These are phyloP conservation scores for Austroboletus niveus DNA, from an alignment of 1,284 basidiomycete species.

Conservation along the genomic window DNA sequence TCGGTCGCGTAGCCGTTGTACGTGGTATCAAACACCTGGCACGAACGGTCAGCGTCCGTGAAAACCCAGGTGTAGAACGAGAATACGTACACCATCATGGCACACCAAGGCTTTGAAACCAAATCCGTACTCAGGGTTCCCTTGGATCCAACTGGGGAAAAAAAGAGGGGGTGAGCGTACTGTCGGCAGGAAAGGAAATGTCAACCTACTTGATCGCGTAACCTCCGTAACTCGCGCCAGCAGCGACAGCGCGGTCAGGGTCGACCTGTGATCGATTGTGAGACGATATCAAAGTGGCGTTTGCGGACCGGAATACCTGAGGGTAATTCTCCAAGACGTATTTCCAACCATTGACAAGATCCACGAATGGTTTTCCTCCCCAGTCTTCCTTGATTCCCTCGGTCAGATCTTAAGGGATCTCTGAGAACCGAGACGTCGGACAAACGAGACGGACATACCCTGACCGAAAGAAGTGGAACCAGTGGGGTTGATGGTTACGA, in stretches of 20 bases:
- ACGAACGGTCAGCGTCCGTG: background rate
- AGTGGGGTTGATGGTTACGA: slow-evolving; percentile 84
- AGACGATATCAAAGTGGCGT: background rate
- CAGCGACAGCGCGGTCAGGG: slow-evolving; percentile 74
- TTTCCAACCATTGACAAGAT: slow-evolving; percentile 76
- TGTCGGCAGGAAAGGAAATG: background rate
- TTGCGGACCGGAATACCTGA: slow-evolving; percentile 46
- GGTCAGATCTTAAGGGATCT: slow-evolving; percentile 60
- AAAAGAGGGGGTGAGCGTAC: slow-evolving; percentile 3
- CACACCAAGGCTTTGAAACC: slow-evolving; percentile 88
- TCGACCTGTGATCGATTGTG: slow-evolving; percentile 59
- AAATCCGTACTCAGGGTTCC: slow-evolving; percentile 82
- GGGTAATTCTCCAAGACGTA: slow-evolving; percentile 68
- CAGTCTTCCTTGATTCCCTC: slow-evolving; percentile 78
- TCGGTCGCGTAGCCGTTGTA: slow-evolving; percentile 83
- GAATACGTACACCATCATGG: slow-evolving; percentile 73
- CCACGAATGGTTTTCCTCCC: slow-evolving; percentile 86
- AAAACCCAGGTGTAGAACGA: background rate
- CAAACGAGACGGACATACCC: slow-evolving; percentile 40
- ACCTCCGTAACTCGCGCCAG: slow-evolving; percentile 80
- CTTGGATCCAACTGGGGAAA: slow-evolving; percentile 82
- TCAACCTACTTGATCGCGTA: slow-evolving; percentile 75
- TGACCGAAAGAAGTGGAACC: slow-evolving; percentile 89
- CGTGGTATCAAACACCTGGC: slow-evolving; percentile 63
- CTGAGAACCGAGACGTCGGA: background rate